phyloP scores from a whole-genome alignment of 2,329 filamentous ascomycete species.

The Nemania abortiva region DNA sequence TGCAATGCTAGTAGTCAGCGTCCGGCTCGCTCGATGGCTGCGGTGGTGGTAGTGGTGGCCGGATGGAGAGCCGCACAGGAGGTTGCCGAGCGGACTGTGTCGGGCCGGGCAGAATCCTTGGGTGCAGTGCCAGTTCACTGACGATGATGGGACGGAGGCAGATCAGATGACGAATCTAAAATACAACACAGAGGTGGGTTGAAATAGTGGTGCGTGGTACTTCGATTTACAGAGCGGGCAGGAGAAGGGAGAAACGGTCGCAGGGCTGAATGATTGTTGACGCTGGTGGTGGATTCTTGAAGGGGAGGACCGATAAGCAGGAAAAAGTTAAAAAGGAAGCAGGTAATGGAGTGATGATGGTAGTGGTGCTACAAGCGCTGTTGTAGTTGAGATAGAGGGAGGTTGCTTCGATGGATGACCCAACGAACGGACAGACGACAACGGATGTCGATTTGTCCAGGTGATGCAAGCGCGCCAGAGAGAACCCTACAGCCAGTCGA shows the following conservation, averaged over 20 bases:
- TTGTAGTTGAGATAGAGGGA: constrained; percentile 26
- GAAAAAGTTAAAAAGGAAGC: constrained; percentile 12
- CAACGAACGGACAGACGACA: constrained; percentile 30
- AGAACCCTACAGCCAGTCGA: constrained; percentile 18
- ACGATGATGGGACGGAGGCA: constrained; percentile 25
- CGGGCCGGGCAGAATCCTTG: constrained; percentile 41
- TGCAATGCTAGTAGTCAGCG: constrained; percentile 30
- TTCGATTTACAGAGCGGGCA: constrained; percentile 16
- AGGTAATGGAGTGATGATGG: constrained; percentile 27
- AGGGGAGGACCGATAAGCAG: constrained; percentile 25
- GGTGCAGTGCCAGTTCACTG: constrained; percentile 22
- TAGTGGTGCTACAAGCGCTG: constrained; percentile 9
- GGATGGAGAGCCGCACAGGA: constrained; percentile 29
- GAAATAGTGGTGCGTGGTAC: constrained; percentile 23
- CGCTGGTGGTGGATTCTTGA: constrained; percentile 13
- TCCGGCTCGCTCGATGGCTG: constrained; percentile 42
- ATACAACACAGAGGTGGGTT: constrained; percentile 40
- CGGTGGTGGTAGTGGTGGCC: constrained; percentile 22
- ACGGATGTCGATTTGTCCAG: constrained; percentile 36
- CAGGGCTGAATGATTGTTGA: constrained; percentile 11
- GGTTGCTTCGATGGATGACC: constrained; percentile 26
- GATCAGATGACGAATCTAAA: constrained; percentile 42
- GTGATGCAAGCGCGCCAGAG: constrained; percentile 31
- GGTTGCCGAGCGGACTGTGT: constrained; percentile 44
- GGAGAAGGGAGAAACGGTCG: constrained; percentile 8